Evolutionary conservation across 805 yeast genomes (phyloP).

Genomic region (Candida ponderosae): DNA sequence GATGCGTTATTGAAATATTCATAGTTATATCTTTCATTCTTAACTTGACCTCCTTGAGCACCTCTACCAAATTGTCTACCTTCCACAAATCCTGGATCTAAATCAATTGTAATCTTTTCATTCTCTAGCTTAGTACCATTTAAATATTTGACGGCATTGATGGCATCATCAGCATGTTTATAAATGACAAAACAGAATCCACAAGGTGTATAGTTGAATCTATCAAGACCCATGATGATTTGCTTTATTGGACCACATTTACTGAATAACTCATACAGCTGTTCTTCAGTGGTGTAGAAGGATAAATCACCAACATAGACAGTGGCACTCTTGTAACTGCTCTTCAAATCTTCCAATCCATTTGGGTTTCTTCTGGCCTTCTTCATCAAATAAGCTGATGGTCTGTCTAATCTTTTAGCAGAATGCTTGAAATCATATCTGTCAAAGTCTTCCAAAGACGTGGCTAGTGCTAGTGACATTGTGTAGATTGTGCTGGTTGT

Average conservation of each 20-base stretch:
- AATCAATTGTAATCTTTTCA: conserved; percentile 71
- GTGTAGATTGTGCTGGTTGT: neutral
- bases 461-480: neutral
- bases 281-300: conserved; percentile 91
- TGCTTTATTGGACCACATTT: conserved; percentile 73
- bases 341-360: conserved; percentile 57
- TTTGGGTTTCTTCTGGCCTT: conserved; percentile 44
- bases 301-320: conserved; percentile 89
- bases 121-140: conserved; percentile 82
- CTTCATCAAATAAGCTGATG: conserved; percentile 58
- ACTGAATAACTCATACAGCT: conserved; percentile 77
- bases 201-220: conserved; percentile 87
- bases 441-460: conserved; percentile 42
- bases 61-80: conserved; percentile 98
- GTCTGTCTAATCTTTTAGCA: conserved; percentile 60
- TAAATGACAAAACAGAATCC: conserved; percentile 94
- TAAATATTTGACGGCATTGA: conserved; percentile 75
- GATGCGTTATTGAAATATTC: conserved; percentile 29
- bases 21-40: conserved; percentile 57
- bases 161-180: conserved; percentile 57
- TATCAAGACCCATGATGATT: conserved; percentile 91
- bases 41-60: conserved; percentile 82
- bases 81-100: conserved; percentile 93
- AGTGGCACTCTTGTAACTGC: conserved; percentile 61
- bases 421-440: conserved; percentile 53